These are phyloP conservation scores for Botrytis deweyae DNA, from an alignment of 2,329 filamentous ascomycete species.

Conservation along the genomic window DNA sequence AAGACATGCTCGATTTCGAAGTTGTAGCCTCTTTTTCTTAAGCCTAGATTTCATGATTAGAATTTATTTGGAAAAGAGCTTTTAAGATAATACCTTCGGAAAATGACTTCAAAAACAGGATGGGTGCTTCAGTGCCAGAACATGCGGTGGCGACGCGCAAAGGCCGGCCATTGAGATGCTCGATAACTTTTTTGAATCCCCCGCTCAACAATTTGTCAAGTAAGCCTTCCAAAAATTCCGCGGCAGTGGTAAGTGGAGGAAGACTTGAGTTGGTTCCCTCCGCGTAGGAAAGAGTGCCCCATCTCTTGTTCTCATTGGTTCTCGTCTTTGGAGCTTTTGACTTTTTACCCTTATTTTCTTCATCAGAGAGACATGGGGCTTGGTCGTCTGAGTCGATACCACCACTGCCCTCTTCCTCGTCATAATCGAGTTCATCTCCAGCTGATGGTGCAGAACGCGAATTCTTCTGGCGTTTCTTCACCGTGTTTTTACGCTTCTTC, in stretches of 20 bases:
- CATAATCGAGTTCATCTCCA: not conserved
- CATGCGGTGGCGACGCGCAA: conserved; percentile 69
- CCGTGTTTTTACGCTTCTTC: too few relatives aligned
- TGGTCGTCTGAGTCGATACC: not conserved
- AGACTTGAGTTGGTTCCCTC: not conserved
- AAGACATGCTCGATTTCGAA: conserved; percentile 52
- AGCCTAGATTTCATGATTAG: not conserved
- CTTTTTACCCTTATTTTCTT: not conserved
- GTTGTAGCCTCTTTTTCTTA: not conserved
- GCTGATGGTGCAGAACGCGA: not conserved
- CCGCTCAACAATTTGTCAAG: not conserved
- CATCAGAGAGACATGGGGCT: not conserved
- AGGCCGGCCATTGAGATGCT: conserved; percentile 39
- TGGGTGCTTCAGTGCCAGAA: conserved; percentile 73
- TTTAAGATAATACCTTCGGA: conserved; percentile 43
- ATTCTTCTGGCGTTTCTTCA: not conserved
- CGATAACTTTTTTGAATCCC: not conserved
- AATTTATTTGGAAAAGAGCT: conserved; percentile 2
- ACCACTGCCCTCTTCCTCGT: not conserved
- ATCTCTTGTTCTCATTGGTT: not conserved
- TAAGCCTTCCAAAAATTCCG: not conserved
- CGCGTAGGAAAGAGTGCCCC: not conserved
- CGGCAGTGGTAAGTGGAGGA: not conserved
- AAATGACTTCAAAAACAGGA: conserved; percentile 63
- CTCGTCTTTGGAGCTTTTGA: not conserved